Base-by-base conservation (phyloP, 2,329 filamentous ascomycete species). In the Domatiomyces globalis region DNA sequence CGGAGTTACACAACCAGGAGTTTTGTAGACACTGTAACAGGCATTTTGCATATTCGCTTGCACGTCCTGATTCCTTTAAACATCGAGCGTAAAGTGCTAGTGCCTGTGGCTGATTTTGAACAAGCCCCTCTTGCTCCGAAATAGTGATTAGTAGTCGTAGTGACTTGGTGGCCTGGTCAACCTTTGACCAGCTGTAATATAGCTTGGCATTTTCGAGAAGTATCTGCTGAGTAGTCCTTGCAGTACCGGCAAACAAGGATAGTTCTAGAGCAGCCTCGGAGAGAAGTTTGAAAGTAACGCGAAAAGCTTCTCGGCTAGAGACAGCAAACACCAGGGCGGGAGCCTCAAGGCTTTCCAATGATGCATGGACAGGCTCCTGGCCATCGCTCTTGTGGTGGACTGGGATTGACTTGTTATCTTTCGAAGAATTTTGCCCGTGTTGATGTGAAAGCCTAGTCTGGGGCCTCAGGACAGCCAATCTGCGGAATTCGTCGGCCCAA, bases 131-230 rank as follows among this genome's bases (percentile, higher is more conserved):
- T 51, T 83, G 80, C 0, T 83, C 84, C 60, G 92, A 95, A 55
- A 86, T 85, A 0, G 84, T 82, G 0, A 85, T 83, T 44, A 92
- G 81, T 45, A 81, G 77, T 60, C 84, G 78, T 61, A 98, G 92
- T 62, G 85, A 89, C 0, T 77, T 77, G 0, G 85, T 81, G 1
- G 92, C 89, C 1, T 80, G 76, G 2, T 71, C 73, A 62, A 82
- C 89, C 58, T 96, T 85, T 19, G 78, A 77, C 2, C 85, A 73
- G 54, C 85, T 79, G 59, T 83, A 92, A 61, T 90, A 89, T 48
- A 95, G 71, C 4, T 92, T 77, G 1, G 88, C 92, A 45, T 96
- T 75, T 66, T 98, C 92, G 8, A 87, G 84, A 65, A 89, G 79
- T 54, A 83, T 81, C 18, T 81, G 77, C 59, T 94, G 82, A 0